Evolutionary conservation across 352 stramenopile genomes (phyloP).

Genomic region (Globisporangium takayamanum): DNA sequence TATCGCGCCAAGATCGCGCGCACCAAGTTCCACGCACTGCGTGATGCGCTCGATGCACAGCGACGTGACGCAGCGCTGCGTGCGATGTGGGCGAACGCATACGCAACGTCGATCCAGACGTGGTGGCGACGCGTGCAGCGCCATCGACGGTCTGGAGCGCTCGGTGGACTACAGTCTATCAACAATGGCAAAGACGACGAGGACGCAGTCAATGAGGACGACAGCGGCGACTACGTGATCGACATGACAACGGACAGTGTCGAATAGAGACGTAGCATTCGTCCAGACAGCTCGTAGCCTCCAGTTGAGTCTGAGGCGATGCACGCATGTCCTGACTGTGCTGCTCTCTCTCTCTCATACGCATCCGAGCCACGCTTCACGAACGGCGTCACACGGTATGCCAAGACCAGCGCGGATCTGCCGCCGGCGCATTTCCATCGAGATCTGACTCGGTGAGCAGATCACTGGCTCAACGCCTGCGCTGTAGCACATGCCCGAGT

Average conservation of each 20-base stretch:
- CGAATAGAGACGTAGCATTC: not conserved
- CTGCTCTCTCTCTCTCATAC: no score
- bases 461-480: constrained; percentile 9
- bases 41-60: constrained; percentile 51
- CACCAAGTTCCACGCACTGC: constrained; percentile 47
- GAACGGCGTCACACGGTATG: constrained; percentile 10
- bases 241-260: not conserved
- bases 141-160: not conserved
- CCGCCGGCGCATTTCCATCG: constrained; percentile 3
- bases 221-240: not conserved
- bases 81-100: constrained; percentile 68
- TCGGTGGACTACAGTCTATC: not conserved
- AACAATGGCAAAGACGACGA: not conserved
- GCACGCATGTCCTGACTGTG: no score
- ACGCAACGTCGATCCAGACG: constrained; percentile 55
- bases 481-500: constrained; percentile 21
- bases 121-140: constrained; percentile 37
- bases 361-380: constrained; percentile 25
- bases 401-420: constrained; percentile 21
- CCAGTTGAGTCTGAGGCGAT: no score
- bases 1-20: constrained; percentile 59
- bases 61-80: constrained; percentile 39
- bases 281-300: not conserved
- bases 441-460: not conserved
- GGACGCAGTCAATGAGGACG: not conserved